Conservation (phyloP, 23 red algal genomes). For the Gracilaria caudata region DNA sequence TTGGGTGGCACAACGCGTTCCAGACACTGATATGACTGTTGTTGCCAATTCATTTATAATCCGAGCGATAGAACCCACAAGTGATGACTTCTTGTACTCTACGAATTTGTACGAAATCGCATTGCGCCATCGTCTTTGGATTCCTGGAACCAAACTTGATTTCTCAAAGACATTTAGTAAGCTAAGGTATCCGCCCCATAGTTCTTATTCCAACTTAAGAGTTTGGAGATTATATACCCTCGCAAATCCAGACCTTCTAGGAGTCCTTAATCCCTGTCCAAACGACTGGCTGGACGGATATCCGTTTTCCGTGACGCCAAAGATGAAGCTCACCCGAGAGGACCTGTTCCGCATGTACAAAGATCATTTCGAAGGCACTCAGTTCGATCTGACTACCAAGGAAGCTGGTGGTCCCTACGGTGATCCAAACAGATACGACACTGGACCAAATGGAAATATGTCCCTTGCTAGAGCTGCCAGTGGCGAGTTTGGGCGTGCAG, state of each 20-base stretch:
- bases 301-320: slow-evolving; percentile 58
- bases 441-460: slow-evolving; percentile 19
- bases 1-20: slow-evolving; percentile 76
- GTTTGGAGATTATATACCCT: slow-evolving; percentile 58
- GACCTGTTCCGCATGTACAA: slow-evolving; percentile 57
- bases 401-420: slow-evolving; percentile 58
- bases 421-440: slow-evolving; percentile 72
- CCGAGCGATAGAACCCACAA: slow-evolving; percentile 24
- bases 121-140: slow-evolving; percentile 36
- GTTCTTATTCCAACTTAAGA: slow-evolving; percentile 56
- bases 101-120: slow-evolving; percentile 43
- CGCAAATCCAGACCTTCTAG: slow-evolving; percentile 32
- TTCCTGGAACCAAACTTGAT: slow-evolving; percentile 38
- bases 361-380: slow-evolving; percentile 73
- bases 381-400: slow-evolving; percentile 51
- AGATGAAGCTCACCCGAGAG: slow-evolving; percentile 12
- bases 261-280: slow-evolving; percentile 17
- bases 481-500: slow-evolving; percentile 63
- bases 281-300: slow-evolving; percentile 58
- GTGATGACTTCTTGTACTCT: slow-evolving; percentile 63
- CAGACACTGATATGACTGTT: slow-evolving; percentile 60
- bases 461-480: neutral
- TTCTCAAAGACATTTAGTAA: slow-evolving; percentile 50
- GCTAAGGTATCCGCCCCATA: neutral
- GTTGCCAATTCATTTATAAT: slow-evolving; percentile 77